Evolutionary conservation across 352 stramenopile species (phyloP), one percentile per base, ranked within the genome.

Genomic region (Globisporangium solare): DNA sequence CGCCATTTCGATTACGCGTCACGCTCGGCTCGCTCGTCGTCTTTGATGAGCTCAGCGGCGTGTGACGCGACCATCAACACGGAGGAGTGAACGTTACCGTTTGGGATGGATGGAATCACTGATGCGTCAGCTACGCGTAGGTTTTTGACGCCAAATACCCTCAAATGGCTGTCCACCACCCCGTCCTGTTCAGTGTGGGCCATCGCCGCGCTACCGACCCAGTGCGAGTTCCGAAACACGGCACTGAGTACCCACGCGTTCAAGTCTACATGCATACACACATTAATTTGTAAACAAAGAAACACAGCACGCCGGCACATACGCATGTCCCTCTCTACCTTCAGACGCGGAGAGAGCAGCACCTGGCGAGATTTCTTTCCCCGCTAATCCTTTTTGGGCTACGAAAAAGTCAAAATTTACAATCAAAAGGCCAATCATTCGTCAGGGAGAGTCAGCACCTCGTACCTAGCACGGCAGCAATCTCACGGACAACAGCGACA

Each of bases 201-300:
- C 83, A 97, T 95, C 2, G 76, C 68, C 14, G 82, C 82, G 60
- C 76, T 90, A 31, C 88, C 81, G 24, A 89, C 80, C 87, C 87
- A 95, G 51, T 96, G 87, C 13, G 76, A 86, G 57, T 97, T 97
- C 24, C 74, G 73, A 41, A 94, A 88, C 2, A 87, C 67, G 47
- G 83, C 70, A 35, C 70, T 47, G 18, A 70, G 58, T 7, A 97
- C 75, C 79, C 86, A 95, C 8, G 63, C 51, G 17, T 86, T 57
- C 56, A 96, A 62, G 18, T 73, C 76, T 79, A 51, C 20, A 11
- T 20, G 58, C 35, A 18, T 27, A 31, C 1, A 52, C 31, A 43
- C 50, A 43, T 24, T 47, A 3, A 54, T n/a, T n/a, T n/a, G 42
- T 53, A 47, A 31, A 59, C 46, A 18, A 53, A 45, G 17, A 56